A percentile compares a stretch with the other conserved stretches of the same genome.
phyloP scores from a whole-genome alignment of 2,329 filamentous ascomycete species.

The Fusarium nisikadoi region DNA sequence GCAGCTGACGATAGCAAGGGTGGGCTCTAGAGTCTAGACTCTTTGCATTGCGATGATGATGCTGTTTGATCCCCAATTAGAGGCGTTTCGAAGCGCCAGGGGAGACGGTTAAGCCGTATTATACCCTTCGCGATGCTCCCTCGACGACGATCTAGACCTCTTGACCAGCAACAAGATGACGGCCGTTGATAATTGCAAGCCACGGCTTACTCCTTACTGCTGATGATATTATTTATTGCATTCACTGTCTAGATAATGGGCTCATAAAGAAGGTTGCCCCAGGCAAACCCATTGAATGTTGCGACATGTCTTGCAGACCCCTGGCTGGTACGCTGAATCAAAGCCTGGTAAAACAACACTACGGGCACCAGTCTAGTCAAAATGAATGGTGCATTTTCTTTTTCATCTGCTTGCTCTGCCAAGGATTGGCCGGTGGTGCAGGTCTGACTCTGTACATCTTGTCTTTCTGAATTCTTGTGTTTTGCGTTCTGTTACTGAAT shows the following conservation, averaged over 20 bases:
- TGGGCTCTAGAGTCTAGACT: background rate
- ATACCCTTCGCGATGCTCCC: slow-evolving; percentile 23
- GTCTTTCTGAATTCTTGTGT: slow-evolving; percentile 3
- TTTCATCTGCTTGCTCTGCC: slow-evolving; percentile 19
- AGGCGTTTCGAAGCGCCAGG: slow-evolving; percentile 14
- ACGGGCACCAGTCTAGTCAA: background rate
- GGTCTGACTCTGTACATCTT: slow-evolving; percentile 20
- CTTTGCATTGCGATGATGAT: background rate
- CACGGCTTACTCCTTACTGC: slow-evolving; percentile 1
- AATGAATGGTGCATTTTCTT: background rate
- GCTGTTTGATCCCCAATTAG: slow-evolving; percentile 17
- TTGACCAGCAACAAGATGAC: slow-evolving; percentile 16
- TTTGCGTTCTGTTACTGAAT: slow-evolving; percentile 2
- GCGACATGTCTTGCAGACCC: slow-evolving; percentile 29
- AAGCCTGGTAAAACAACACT: slow-evolving; percentile 22
- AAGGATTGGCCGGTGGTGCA: slow-evolving; percentile 19
- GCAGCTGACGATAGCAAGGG: slow-evolving; percentile 27
- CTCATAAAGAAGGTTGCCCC: slow-evolving; percentile 32
- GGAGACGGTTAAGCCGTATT: slow-evolving; percentile 20
- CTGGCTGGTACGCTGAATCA: slow-evolving; percentile 24
- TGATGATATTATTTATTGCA: background rate
- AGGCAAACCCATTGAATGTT: slow-evolving; percentile 20
- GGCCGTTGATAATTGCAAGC: slow-evolving; percentile 23
- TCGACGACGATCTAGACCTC: slow-evolving; percentile 19
- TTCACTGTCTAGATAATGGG: slow-evolving; percentile 12